Base-by-base conservation (phyloP, 129 eudicot genomes). In the Kitagawia praeruptora region DNA sequence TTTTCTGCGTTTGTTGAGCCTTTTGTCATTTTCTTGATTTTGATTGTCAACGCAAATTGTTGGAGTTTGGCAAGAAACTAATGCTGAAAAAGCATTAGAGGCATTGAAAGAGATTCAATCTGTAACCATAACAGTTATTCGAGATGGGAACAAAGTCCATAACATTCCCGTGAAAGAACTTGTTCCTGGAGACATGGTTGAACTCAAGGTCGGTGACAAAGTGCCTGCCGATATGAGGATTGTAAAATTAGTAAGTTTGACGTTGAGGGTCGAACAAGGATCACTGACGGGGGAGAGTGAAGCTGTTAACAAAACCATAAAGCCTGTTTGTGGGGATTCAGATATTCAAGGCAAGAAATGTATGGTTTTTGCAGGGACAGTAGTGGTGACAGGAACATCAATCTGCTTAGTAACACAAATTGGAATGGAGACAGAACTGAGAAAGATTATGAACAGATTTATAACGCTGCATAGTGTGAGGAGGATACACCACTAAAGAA, bases 1-100 rank as follows among this genome's bases (percentile, higher is more conserved):
- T 85, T 87, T 78, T 87, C 93, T 3, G 88, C 98, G 0, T 93
- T 91, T 42, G 98, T 93, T 47, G 98, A 93, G 86, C 98, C 98
- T 10, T 80, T 93, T 61, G 98, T 93, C 53, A 93, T 93, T 74
- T 86, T 93, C 83, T 86, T 89, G 84, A 93, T 93, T 54, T 74
- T 93, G 76, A 83, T 93, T 75, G 91, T 91, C 37, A 93, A 93
- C 45, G 98, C 97, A 1, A 77, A 31, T 89, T 83, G 97, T 93
- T 69, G 98, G 98, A 19, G 98, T 93, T 53, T 93, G 98, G 98
- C 97, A 93, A 87, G 98, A 93, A 83, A 90, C 82, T 53, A 93
- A 93, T 53, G 97, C 98, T 0, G 97, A 93, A 1, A 31, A 31
- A 31, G 34, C 34, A 31, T 31, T 31, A 31, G 34, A 31, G 34